Conservation (phyloP, 306 rosid species). For the Trichosanthes cucumerina region DNA sequence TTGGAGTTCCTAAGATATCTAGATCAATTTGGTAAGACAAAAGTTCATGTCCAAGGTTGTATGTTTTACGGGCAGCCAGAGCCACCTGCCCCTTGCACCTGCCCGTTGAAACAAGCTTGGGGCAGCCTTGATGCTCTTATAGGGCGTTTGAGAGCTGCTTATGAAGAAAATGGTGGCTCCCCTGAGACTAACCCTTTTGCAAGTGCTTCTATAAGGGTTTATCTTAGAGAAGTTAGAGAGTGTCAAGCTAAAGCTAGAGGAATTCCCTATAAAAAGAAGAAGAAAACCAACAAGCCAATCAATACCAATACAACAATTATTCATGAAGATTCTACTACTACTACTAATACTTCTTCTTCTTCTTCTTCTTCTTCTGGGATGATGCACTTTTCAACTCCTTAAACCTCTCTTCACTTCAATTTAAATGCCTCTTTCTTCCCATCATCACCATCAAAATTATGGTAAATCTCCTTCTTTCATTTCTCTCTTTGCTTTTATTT, state of each 20-base stretch:
- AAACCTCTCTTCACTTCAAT: background rate
- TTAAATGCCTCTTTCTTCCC: background rate
- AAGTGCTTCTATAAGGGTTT: conserved; percentile 40
- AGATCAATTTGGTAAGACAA: conserved; percentile 69
- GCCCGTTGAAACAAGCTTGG: conserved; percentile 66
- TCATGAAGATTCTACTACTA: background rate
- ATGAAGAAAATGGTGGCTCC: conserved; percentile 61
- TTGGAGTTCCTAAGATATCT: conserved; percentile 51
- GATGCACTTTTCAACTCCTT: conserved; percentile 30
- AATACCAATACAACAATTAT: background rate
- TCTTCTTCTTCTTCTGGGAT: background rate
- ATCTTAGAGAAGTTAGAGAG: conserved; percentile 51
- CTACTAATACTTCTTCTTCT: background rate
- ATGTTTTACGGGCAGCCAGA: conserved; percentile 63
- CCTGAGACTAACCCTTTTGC: conserved; percentile 57
- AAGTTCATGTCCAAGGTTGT: conserved; percentile 59
- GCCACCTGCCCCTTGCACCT: conserved; percentile 60
- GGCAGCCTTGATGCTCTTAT: conserved; percentile 66
- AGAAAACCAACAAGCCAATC: conserved; percentile 19
- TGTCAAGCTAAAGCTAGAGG: conserved; percentile 68
- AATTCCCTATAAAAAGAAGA: conserved; percentile 63
- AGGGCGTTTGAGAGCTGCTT: conserved; percentile 61
- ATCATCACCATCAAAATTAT: background rate
- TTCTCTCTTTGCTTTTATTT: background rate
- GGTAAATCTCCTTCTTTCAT: background rate